A percentile compares a stretch with the other conserved stretches of the same genome.
phyloP scores from a whole-genome alignment of 495 filamentous ascomycete species.

The Ascobolus immersus region DNA sequence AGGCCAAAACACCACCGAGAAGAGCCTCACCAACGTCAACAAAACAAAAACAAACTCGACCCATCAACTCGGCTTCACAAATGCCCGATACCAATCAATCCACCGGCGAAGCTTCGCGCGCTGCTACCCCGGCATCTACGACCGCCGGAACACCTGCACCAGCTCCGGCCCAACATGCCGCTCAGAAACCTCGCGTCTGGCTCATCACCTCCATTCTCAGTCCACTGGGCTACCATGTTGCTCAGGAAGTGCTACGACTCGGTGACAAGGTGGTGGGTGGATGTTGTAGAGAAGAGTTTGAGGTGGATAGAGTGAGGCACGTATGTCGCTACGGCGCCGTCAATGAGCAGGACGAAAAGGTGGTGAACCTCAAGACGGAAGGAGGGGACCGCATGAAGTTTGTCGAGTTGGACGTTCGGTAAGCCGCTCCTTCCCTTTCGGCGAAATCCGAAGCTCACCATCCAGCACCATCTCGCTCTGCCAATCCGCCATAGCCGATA shows the following conservation, averaged over 20 bases:
- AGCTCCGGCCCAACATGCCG: too few relatives aligned
- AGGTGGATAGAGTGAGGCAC: slow-evolving; percentile 10
- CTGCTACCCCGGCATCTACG: too few relatives aligned
- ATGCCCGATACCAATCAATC: too few relatives aligned
- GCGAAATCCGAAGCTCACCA: slow-evolving; percentile 20
- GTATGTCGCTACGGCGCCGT: too few relatives aligned
- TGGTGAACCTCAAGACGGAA: slow-evolving; percentile 26
- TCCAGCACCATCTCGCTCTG: slow-evolving; percentile 31
- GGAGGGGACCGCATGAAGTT: slow-evolving; percentile 27
- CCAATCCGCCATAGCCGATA: slow-evolving; percentile 69
- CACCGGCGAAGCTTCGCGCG: too few relatives aligned
- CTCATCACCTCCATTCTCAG: slow-evolving; percentile 63
- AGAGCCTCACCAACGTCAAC: too few relatives aligned
- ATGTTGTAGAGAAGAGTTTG: slow-evolving; percentile 39
- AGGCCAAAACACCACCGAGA: too few relatives aligned
- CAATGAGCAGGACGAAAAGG: too few relatives aligned
- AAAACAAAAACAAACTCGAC: too few relatives aligned
- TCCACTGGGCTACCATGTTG: slow-evolving; percentile 44
- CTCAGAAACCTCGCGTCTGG: too few relatives aligned
- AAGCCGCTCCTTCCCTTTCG: neutral
- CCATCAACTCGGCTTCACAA: too few relatives aligned
- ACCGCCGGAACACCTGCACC: too few relatives aligned
- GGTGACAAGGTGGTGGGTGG: slow-evolving; percentile 66
- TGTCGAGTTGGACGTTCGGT: slow-evolving; percentile 10
- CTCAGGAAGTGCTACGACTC: slow-evolving; percentile 47